Evolutionary conservation across 208 protist genomes (phyloP).

Genomic region (Ichthyophonus hoferi): DNA sequence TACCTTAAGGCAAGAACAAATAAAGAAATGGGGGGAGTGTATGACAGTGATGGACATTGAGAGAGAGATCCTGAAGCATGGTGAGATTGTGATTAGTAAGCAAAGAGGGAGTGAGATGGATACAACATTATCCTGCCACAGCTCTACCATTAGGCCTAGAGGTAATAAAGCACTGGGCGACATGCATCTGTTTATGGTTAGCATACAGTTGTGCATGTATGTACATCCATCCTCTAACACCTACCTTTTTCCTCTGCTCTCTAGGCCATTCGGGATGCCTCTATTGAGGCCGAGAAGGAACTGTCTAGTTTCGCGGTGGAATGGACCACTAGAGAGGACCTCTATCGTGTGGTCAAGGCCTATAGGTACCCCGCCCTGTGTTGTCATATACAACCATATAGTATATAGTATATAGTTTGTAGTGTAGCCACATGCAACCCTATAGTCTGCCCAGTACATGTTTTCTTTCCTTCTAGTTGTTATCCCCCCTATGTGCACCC

Average conservation of each 20-base stretch:
- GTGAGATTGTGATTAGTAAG: no score
- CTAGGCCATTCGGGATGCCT: constrained; percentile 9
- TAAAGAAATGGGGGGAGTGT: no score
- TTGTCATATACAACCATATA: not conserved
- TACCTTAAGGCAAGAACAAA: no score
- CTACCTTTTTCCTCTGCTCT: not conserved
- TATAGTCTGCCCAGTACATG: no score
- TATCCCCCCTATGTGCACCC: no score
- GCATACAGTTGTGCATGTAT: not conserved
- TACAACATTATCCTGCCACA: no score
- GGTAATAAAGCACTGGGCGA: not conserved
- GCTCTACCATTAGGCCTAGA: not conserved
- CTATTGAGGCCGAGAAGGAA: constrained; percentile 7
- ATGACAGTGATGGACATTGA: no score
- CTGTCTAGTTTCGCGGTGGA: not conserved
- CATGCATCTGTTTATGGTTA: not conserved
- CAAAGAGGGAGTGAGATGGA: no score
- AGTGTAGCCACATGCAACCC: not conserved
- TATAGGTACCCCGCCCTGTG: not conserved
- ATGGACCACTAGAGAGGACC: constrained; percentile 1
- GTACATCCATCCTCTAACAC: not conserved
- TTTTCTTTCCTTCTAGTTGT: no score
- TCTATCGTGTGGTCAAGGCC: constrained; percentile 1
- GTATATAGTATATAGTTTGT: not conserved
- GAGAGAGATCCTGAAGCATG: no score